Conservation (phyloP, 306 rosid genomes). For the Medicago ruthenica region DNA sequence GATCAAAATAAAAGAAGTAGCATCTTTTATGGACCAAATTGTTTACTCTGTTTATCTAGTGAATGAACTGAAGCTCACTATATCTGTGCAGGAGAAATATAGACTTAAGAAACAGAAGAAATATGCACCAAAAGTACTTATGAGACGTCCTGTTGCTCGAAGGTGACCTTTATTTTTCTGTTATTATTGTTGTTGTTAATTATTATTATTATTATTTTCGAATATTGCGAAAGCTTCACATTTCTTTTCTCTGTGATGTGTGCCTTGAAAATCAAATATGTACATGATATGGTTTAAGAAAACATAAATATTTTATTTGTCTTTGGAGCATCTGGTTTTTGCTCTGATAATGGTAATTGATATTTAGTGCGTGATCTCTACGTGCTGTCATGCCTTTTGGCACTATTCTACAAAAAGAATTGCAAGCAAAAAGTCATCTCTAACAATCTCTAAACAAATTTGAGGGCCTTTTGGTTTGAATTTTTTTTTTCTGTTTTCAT, state of each 20-base stretch:
- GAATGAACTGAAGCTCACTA: conserved; percentile 27
- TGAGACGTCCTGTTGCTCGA: conserved; percentile 85
- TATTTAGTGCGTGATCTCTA: not conserved
- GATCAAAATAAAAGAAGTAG: not conserved
- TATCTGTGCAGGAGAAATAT: conserved; percentile 81
- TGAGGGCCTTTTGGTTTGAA: not conserved
- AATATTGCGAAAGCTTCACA: not conserved
- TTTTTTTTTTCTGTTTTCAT: not conserved
- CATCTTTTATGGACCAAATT: not conserved
- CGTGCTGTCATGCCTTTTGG: not conserved
- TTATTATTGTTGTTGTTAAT: not conserved
- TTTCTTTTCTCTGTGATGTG: not conserved
- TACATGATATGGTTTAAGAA: not conserved
- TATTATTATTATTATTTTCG: not conserved
- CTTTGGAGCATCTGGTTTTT: not conserved
- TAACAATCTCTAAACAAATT: not conserved
- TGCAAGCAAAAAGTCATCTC: no score
- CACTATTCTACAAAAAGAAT: no score
- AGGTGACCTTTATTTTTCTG: conserved; percentile 54
- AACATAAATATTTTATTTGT: not conserved
- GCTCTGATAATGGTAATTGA: not conserved
- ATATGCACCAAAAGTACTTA: conserved; percentile 86
- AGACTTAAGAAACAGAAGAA: conserved; percentile 92
- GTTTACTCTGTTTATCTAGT: conserved; percentile 28
- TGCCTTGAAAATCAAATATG: not conserved